Base-by-base conservation (phyloP, 441 rosid species). In the Adansonia rubrostipa region DNA sequence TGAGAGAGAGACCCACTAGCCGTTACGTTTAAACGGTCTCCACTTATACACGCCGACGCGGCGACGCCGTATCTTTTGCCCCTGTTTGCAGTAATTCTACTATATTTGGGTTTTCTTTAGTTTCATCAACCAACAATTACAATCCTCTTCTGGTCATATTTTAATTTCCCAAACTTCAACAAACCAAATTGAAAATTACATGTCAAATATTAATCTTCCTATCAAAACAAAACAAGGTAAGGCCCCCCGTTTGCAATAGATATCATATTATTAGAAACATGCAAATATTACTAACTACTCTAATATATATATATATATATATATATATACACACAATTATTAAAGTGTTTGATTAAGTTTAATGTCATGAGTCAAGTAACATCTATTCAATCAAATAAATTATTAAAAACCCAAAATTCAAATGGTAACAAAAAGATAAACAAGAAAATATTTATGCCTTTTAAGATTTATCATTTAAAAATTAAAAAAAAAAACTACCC, bases 11-110 rank as follows among this genome's bases (percentile, higher is more conserved):
- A 45, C 51, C 33, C 51, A 72, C 28, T 15, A 72, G 76, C 76
- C 17, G 64, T 72, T 72, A 33, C 64, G 64, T 40, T 53, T 36
- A 56, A 72, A 72, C 51, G 33, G 64, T 9, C 11, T 19, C 63
- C 28, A 70, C 13, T 70, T 13, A 6, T 14, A 67, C 71, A 7
- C 1, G 6, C 9, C 72, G 57, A 36, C 11, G 28, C 24, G 62
- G 28, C 62, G 13, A 19, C 57, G 60, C 58, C 44, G 6, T 5
- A 22, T 4, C 45, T 22, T 22, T 48, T 70, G 10, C 24, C 73
- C 19, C 3, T 22, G 0, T 47, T 56, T 56, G 20, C 17, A 56
- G 61, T 56, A 33, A 33, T 33, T 1, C 20, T 19, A 6, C 1
- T 19, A 10, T 24, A 17, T 19, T 67, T 42, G 13, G n/a, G 2